Evolutionary conservation across 177 flowering plant genomes (phyloP).

Genomic region (Tripterygium wilfordii): DNA sequence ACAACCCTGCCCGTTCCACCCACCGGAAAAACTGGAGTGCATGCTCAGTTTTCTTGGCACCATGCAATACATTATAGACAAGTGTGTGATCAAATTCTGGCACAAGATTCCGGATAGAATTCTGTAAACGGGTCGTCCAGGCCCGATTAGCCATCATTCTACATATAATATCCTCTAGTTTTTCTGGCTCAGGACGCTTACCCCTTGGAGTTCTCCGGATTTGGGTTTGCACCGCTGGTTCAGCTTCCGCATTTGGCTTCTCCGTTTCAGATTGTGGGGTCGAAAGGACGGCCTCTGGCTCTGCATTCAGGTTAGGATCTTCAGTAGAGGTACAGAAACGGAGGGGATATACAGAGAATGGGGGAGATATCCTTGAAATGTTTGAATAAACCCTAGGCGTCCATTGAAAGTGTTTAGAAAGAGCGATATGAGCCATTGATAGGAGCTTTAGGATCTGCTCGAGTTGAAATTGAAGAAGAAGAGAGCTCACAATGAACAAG

Average conservation of each 20-base stretch:
- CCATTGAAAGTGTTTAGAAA: constrained; percentile 16
- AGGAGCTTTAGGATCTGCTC: no score
- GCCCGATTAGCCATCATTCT: constrained; percentile 82
- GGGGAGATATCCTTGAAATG: constrained; percentile 14
- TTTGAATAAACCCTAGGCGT: constrained; percentile 10
- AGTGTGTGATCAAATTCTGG: constrained; percentile 61
- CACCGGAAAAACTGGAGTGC: constrained; percentile 89
- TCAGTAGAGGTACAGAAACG: constrained; percentile 27
- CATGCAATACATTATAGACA: constrained; percentile 68
- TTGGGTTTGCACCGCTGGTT: background rate
- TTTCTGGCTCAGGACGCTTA: constrained; percentile 50
- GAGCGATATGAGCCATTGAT: constrained; percentile 15
- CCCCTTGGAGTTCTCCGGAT: constrained; percentile 28
- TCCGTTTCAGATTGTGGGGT: background rate
- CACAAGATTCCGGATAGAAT: constrained; percentile 66
- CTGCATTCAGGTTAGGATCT: constrained; percentile 5
- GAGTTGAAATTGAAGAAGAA: no score
- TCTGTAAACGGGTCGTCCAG: constrained; percentile 91
- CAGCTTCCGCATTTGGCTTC: background rate
- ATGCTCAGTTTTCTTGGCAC: constrained; percentile 57
- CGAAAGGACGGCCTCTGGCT: constrained; percentile 1
- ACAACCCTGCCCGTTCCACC: constrained; percentile 77
- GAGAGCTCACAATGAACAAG: no score
- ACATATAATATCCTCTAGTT: constrained; percentile 58
- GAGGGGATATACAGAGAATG: constrained; percentile 17